phyloP scores from a whole-genome alignment of 148 eudicot genomes.

The Diospyros kaki region DNA sequence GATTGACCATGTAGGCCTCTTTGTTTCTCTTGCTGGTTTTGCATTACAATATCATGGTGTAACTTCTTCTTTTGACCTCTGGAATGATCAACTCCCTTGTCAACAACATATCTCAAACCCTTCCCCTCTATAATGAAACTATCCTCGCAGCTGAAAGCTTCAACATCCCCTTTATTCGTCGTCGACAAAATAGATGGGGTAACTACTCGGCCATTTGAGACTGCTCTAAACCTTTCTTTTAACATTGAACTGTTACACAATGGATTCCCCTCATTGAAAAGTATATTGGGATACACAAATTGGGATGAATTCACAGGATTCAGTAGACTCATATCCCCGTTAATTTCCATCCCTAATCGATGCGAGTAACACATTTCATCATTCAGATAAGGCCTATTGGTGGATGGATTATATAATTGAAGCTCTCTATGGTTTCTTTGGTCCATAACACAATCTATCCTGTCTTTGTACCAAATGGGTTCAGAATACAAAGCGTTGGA shows the following conservation, averaged over 20 bases:
- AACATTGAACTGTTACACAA: slow-evolving; percentile 18
- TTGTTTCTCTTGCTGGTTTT: slow-evolving; percentile 22
- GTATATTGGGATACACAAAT: slow-evolving; percentile 23
- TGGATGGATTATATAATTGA: slow-evolving; percentile 2
- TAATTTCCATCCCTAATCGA: slow-evolving; percentile 18
- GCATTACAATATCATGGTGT: slow-evolving; percentile 18
- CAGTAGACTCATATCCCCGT: slow-evolving; percentile 22
- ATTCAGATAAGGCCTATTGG: slow-evolving; percentile 19
- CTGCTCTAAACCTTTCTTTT: slow-evolving; percentile 24
- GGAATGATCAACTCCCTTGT: slow-evolving; percentile 18
- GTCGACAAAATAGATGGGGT: slow-evolving; percentile 18
- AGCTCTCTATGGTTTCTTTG: slow-evolving; percentile 20
- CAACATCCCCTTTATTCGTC: slow-evolving; percentile 26
- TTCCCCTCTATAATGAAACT: slow-evolving; percentile 25
- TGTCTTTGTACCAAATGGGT: slow-evolving; percentile 17
- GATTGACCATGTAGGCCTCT: slow-evolving; percentile 18
- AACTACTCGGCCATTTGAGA: slow-evolving; percentile 9
- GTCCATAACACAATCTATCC: slow-evolving; percentile 18
- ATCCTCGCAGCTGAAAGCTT: slow-evolving; percentile 29
- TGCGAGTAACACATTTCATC: slow-evolving; percentile 19
- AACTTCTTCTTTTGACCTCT: slow-evolving; percentile 21
- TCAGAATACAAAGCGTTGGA: slow-evolving; percentile 24
- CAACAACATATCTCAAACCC: slow-evolving; percentile 19
- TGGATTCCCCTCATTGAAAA: slow-evolving; percentile 16
- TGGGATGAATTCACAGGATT: slow-evolving; percentile 23